Percentiles rank a stretch among this genome's conserved stretches.
phyloP scores from a whole-genome alignment of 306 rosid genomes.

The Begonia masoniana region DNA sequence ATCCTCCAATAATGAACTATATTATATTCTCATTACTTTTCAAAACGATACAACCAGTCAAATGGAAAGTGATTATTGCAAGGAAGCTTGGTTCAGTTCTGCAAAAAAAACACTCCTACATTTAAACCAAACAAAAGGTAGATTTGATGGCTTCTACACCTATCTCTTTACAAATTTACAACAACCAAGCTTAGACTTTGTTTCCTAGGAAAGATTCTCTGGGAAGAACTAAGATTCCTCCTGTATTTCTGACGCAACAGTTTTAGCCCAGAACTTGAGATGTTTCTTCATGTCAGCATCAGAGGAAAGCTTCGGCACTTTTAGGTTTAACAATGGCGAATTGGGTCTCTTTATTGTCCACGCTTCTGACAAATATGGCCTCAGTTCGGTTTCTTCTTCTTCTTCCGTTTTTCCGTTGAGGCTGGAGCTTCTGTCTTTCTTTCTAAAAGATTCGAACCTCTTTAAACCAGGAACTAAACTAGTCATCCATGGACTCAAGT shows the following conservation, averaged over 20 bases:
- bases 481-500: conserved; percentile 45
- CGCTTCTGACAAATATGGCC: conserved; percentile 82
- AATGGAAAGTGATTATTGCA: no score
- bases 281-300: conserved; percentile 60
- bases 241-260: conserved; percentile 57
- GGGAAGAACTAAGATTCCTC: not conserved
- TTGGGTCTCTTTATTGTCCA: conserved; percentile 65
- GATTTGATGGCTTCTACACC: no score
- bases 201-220: not conserved
- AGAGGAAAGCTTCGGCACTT: conserved; percentile 37
- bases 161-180: no score
- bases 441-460: conserved; percentile 21
- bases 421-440: not conserved
- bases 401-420: conserved; percentile 1
- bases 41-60: no score
- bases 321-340: conserved; percentile 48
- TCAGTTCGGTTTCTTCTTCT: conserved; percentile 19
- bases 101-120: no score
- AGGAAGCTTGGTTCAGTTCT: no score
- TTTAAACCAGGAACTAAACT: conserved; percentile 66
- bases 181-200: no score
- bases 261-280: conserved; percentile 60
- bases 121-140: no score
- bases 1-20: no score
- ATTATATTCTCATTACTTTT: no score